Conservation (phyloP, 805 yeast species). For the Metschnikowia lochheadii region DNA sequence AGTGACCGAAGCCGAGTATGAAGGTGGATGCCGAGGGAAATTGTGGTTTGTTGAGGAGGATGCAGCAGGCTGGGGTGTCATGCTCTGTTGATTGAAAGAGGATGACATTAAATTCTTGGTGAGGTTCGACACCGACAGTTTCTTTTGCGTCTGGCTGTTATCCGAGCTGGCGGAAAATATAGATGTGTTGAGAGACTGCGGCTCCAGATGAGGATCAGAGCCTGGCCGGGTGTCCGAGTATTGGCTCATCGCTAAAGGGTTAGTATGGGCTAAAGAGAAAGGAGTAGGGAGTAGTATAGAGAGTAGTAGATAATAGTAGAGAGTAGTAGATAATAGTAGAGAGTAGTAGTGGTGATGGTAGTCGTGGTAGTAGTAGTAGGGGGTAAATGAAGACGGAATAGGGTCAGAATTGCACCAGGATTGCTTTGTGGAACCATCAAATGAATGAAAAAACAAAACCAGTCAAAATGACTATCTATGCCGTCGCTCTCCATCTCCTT, state of each 20-base stretch:
- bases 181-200: conserved; percentile 3
- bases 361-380: no score
- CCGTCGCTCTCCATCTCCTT: no score
- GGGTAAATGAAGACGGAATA: no score
- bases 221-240: conserved; percentile 9
- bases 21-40: conserved; percentile 16
- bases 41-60: conserved; percentile 12
- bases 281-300: neutral
- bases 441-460: no score
- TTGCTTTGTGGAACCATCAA: neutral
- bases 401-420: neutral
- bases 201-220: conserved; percentile 8
- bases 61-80: neutral
- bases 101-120: conserved; percentile 31
- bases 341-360: no score
- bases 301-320: neutral
- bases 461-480: no score
- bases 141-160: conserved; percentile 7
- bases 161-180: conserved; percentile 1
- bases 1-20: conserved; percentile 16
- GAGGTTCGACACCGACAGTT: conserved; percentile 28
- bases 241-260: conserved; percentile 9
- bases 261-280: neutral
- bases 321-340: neutral
- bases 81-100: neutral